Conservation (phyloP, 2,329 filamentous ascomycete species). For the Penicillium sp. region DNA sequence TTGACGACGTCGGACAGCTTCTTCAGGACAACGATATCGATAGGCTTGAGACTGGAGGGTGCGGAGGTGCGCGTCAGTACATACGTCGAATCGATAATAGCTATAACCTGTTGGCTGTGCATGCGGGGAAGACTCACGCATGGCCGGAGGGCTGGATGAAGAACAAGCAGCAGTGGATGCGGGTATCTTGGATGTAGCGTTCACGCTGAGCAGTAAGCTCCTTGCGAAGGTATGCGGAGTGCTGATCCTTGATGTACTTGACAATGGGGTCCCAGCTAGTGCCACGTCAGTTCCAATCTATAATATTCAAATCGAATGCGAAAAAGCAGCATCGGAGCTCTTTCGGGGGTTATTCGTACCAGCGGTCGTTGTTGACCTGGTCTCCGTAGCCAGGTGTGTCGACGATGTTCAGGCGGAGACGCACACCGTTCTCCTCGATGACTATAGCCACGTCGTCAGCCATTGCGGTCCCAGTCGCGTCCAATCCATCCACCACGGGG, state of each 20-base stretch:
- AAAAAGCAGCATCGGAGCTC: not conserved
- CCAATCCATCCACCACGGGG: not conserved
- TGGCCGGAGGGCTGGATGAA: slow-evolving; percentile 99
- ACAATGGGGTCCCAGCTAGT: slow-evolving; percentile 94
- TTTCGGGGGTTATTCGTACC: slow-evolving; percentile 46
- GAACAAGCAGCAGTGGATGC: slow-evolving; percentile 99
- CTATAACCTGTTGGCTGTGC: not conserved
- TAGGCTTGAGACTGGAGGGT: slow-evolving; percentile 74
- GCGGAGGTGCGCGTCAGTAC: not conserved
- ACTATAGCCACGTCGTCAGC: slow-evolving; percentile 49
- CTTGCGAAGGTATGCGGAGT: slow-evolving; percentile 98
- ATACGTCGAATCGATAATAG: not conserved
- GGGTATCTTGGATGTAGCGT: slow-evolving; percentile 98
- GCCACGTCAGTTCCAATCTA: slow-evolving; percentile 24
- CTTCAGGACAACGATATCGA: slow-evolving; percentile 99
- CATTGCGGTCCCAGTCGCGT: slow-evolving; percentile 1
- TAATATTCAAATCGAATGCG: not conserved
- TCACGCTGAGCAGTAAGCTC: slow-evolving; percentile 98
- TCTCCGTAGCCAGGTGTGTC: slow-evolving; percentile 98
- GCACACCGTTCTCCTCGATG: slow-evolving; percentile 99
- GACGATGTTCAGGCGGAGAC: slow-evolving; percentile 96
- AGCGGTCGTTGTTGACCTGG: slow-evolving; percentile 99
- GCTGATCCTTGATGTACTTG: slow-evolving; percentile 99
- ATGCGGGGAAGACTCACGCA: slow-evolving; percentile 54
- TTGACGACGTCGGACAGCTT: slow-evolving; percentile 99